Evolutionary conservation across 192 early-diverging fungal species (phyloP).

Genomic region (Coemansia sp.): DNA sequence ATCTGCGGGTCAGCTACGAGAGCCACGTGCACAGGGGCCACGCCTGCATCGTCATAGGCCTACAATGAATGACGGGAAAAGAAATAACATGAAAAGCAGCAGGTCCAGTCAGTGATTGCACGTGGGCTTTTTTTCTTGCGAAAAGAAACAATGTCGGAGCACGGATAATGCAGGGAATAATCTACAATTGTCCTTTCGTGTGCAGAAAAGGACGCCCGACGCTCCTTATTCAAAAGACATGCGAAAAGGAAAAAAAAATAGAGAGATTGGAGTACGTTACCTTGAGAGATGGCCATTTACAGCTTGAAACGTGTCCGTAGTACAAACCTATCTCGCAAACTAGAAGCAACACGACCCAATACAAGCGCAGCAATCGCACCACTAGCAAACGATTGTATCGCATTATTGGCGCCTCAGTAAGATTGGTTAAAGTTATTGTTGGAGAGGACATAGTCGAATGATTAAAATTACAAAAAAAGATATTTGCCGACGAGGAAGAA

Average conservation of each 20-base stretch:
- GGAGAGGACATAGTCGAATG: neutral
- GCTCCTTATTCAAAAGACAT: neutral
- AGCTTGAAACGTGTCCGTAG: conserved; percentile 28
- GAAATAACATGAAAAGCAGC: neutral
- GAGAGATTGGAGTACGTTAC: neutral
- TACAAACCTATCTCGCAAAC: conserved; percentile 42
- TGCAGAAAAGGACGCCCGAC: neutral
- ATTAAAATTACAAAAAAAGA: neutral
- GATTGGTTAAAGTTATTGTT: neutral
- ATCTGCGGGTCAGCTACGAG: conserved; percentile 93
- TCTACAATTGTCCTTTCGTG: neutral
- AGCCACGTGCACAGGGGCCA: conserved; percentile 50
- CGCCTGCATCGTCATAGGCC: conserved; percentile 3
- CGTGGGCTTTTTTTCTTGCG: neutral
- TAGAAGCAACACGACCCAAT: conserved; percentile 32
- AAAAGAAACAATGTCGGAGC: neutral
- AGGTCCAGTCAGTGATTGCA: neutral
- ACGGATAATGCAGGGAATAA: neutral
- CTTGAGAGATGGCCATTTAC: conserved; percentile 33
- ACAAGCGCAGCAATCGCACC: conserved; percentile 22
- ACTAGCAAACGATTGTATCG: neutral
- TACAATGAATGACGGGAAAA: neutral
- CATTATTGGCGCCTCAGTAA: neutral
- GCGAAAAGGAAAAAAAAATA: no score
- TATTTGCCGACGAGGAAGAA: neutral